Base-by-base conservation (phyloP, 2,329 filamentous ascomycete genomes). In the Alternaria conjuncta region DNA sequence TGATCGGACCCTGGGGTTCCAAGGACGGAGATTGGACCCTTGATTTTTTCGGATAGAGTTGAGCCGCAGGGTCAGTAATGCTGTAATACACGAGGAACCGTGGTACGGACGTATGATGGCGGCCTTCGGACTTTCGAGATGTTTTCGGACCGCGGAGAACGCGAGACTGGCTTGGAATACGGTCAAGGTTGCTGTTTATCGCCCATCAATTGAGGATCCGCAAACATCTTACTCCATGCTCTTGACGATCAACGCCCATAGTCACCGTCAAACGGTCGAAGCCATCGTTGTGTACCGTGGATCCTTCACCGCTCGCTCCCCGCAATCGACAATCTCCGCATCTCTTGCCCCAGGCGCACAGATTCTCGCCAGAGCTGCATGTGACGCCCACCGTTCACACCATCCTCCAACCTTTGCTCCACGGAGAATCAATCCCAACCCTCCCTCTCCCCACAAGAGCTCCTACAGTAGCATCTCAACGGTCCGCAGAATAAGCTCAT, bases 401-500 rank as follows among this genome's bases (percentile, higher is more conserved):
- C 25, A 30, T 44, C 25, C 18, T 50, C 45, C 41, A 20, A 36
- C 12, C 46, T 51, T n/a, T 45, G 41, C 43, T 59, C 50, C 30
- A 32, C 49, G 47, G 23, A 43, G 15, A 57, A 30, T 54, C 41
- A 49, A 41, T 41, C 30, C 61, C 56, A 64, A 45, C 44, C 50
- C 53, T 32, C 41, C 41, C n/a, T 46, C 25, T 49, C 45, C 54
- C 25, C 44, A 28, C 30, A 53, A 11, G 49, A 50, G 59, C 50
- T 47, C 61, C 20, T 54, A 54, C 25, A 57, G 50, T 60, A 41
- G 58, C 36, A 41, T 57, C 50, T 32, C 54, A 51, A 61, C 68
- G 66, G 60, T 60, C 66, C 65, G 63, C 55, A 65, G 41, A 57
- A 63, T 64, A 68, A 64, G 60, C 61, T 61, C 63, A 55, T 50